Base-by-base conservation (phyloP, 2,329 filamentous ascomycete genomes). In the Talaromyces sp. region DNA sequence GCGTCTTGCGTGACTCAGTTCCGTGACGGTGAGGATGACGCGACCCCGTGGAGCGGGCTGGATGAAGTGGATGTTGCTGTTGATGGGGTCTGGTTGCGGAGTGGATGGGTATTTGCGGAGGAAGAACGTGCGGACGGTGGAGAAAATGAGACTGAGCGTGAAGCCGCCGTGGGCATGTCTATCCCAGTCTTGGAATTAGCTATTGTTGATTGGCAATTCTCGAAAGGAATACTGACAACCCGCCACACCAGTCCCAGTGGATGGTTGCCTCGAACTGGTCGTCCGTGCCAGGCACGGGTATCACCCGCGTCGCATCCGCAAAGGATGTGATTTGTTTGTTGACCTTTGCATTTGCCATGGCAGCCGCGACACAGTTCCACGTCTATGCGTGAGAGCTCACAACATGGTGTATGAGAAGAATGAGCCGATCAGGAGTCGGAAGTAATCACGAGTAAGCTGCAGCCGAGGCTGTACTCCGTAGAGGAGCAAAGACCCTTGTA, bases 111-210 rank as follows among this genome's bases (percentile, higher is more conserved):
- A 65, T 61, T 65, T 65, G 63, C 56, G 47, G 16, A 60, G 56
- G 48, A 61, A 65, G 48, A 47, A 65, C n/a, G 63, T 35, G 37
- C 63, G 63, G 27, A 45, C 57, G 4, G 63, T 56, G 57, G 63
- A 59, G 48, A 65, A 65, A 37, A 65, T 45, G 37, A 65, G 63
- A 27, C 57, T 57, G 57, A 61, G 41, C 1, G 63, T 65, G 22
- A 56, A 57, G 57, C 63, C 63, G 8, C 63, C 63, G 31, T 65
- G 63, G 6, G 63, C 63, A 27, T 65, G 63, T 48, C 63, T 65
- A 39, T 47, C 35, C 13, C 13, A 37, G 10, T 13, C 5, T 37
- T 37, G 3, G 11, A 13, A 37, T 37, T 37, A 37, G 35, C 35
- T 31, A 31, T 31, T 31, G 5, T 8, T 31, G 27, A 31, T 7